phyloP scores from a whole-genome alignment of 1,284 basidiomycete species.

The Acaromyces ingoldii region DNA sequence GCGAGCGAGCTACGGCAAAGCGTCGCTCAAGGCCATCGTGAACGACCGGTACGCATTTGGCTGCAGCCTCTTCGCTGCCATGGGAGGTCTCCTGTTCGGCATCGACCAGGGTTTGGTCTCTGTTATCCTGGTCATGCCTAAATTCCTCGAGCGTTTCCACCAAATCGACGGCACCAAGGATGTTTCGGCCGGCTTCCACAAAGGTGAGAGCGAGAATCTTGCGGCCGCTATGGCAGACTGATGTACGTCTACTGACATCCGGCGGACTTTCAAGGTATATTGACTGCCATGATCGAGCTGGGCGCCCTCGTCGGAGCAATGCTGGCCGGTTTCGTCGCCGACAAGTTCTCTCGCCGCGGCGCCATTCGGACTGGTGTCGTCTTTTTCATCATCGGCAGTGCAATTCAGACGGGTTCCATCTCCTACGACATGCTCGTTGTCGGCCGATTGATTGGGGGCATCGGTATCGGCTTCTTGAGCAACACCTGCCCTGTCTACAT shows the following conservation, averaged over 20 bases:
- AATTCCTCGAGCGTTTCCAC: constrained; percentile 45
- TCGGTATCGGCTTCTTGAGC: constrained; percentile 24
- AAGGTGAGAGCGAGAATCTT: no score
- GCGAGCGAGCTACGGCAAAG: background rate
- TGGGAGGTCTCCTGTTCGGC: background rate
- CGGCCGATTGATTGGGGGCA: constrained; percentile 32
- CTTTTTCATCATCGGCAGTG: constrained; percentile 52
- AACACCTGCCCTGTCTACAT: constrained; percentile 18
- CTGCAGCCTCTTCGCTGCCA: background rate
- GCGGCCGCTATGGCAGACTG: no score
- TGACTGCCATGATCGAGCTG: constrained; percentile 69
- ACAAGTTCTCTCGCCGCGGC: constrained; percentile 2
- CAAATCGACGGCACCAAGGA: constrained; percentile 62
- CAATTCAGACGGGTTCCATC: constrained; percentile 43
- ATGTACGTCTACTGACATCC: no score
- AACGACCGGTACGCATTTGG: background rate
- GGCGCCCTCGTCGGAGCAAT: constrained; percentile 68
- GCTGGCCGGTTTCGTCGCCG: constrained; percentile 56
- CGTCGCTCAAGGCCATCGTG: background rate
- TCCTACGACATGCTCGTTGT: constrained; percentile 52
- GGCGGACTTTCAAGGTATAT: no score
- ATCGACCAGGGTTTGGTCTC: constrained; percentile 41
- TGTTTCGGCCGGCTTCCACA: constrained; percentile 11
- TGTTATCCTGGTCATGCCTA: constrained; percentile 40
- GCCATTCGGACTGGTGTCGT: constrained; percentile 57